Base-by-base conservation (phyloP, 2,329 filamentous ascomycete species). In the Seiridium unicorne region DNA sequence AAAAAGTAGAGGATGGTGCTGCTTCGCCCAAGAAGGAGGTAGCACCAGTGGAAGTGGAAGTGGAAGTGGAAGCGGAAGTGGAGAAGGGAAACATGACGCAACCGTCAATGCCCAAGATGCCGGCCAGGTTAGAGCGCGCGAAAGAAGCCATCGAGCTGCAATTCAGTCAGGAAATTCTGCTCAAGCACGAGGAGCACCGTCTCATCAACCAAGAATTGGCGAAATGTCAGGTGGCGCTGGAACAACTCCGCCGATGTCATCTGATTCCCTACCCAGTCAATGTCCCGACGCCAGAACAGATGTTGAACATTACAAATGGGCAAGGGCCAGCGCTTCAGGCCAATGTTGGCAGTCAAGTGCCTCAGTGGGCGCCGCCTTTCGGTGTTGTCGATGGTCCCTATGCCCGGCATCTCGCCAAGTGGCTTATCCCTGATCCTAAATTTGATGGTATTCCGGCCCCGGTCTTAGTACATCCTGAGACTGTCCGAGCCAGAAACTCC, bases 181-280 rank as follows among this genome's bases (percentile, higher is more conserved):
- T 96, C 73, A 98, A 97, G 81, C 95, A 99, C 76, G 88, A 95
- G 70, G 95, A 99, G 79, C 79, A 98, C 61, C 91, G 93, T 60
- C 82, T 97, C 66, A 97, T 98, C 74, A 92, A 98, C 72, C 93
- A 97, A 76, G 95, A 98, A 78, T 84, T 98, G 65, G 94, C 92
- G 65, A 98, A 97, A 79, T 97, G 93, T 72, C 93, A 98, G 78
- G 81, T 93, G 64, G 92, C 93, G 9, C 83, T 98, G 66, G 95
- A 99, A 77, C 95, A 98, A 77, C 81, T 99, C 64, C 90, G 95
- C 68, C 89, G 95, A 62, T 97, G 93, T 77, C 89, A 95, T 72
- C 82, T 98, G 66, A 94, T 97, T 67, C 94, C 94, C 4, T 98
- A 93, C 73, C 93, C 94, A 38, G 86, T 88, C 64, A 85, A 86